Conservation (phyloP, 441 rosid species). For the Dalechampia spathulata region DNA sequence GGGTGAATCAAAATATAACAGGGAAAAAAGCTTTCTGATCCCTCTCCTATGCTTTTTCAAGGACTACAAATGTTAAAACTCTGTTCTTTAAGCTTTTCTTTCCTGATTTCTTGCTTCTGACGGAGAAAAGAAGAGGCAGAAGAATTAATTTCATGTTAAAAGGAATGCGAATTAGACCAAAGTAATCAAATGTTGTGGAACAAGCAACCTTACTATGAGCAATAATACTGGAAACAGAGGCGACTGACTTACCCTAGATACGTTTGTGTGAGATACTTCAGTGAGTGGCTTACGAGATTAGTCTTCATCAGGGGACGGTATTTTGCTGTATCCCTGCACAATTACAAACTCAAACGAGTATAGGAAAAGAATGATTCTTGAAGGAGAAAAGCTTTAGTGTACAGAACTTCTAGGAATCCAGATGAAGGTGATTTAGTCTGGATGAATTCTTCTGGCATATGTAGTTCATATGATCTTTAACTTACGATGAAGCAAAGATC, state of each 20-base stretch:
- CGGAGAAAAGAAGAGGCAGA: too few species aligned
- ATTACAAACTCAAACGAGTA: neutral
- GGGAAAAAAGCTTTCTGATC: too few species aligned
- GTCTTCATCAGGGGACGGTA: slow-evolving; percentile 73
- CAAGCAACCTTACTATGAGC: neutral
- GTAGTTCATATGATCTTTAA: too few species aligned
- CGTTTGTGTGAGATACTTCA: slow-evolving; percentile 54
- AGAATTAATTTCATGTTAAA: neutral
- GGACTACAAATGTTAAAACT: too few species aligned
- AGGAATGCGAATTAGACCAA: neutral
- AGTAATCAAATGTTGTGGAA: neutral
- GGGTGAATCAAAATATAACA: too few species aligned
- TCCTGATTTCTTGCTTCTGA: too few species aligned
- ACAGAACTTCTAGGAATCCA: too few species aligned
- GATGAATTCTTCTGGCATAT: too few species aligned
- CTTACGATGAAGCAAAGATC: too few species aligned
- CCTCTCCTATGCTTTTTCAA: too few species aligned
- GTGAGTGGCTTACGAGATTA: slow-evolving; percentile 68
- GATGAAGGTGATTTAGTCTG: too few species aligned
- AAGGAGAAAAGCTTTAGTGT: neutral
- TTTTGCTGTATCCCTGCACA: slow-evolving; percentile 69
- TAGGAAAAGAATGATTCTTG: neutral
- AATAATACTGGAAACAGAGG: slow-evolving; percentile 2
- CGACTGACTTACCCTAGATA: slow-evolving; percentile 61
- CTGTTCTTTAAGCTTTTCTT: too few species aligned